phyloP scores from a whole-genome alignment of 1,284 basidiomycete species.

The Singerocomus rubriflavus region DNA sequence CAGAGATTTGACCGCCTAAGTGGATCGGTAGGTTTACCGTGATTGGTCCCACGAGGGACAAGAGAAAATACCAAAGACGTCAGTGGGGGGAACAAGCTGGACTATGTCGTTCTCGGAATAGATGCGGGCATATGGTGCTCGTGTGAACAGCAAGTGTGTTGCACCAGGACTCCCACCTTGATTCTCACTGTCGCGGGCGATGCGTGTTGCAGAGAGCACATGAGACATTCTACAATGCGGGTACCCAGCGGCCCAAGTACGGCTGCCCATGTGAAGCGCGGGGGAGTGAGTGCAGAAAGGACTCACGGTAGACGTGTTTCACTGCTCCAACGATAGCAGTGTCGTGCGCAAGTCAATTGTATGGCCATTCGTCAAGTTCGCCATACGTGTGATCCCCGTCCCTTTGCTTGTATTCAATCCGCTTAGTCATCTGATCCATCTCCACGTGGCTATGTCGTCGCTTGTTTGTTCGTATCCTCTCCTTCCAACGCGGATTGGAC shows the following conservation, averaged over 20 bases:
- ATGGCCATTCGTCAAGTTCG: too few relatives aligned
- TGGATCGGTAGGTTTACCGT: neutral
- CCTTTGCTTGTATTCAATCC: too few relatives aligned
- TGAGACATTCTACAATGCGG: neutral
- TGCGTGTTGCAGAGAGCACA: neutral
- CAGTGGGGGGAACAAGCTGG: neutral
- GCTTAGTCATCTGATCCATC: too few relatives aligned
- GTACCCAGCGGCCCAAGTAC: too few relatives aligned
- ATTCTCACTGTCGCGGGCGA: neutral
- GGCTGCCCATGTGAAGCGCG: neutral
- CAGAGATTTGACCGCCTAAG: neutral
- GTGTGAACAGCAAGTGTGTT: neutral
- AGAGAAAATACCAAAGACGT: neutral
- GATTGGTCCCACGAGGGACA: neutral
- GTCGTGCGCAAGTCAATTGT: too few relatives aligned
- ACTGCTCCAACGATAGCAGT: too few relatives aligned
- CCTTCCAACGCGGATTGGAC: too few relatives aligned
- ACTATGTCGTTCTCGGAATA: constrained; percentile 4
- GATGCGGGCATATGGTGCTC: constrained; percentile 2
- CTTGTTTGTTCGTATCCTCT: too few relatives aligned
- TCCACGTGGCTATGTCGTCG: too few relatives aligned
- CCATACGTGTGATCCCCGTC: too few relatives aligned
- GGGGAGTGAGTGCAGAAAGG: neutral
- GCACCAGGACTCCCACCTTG: too few relatives aligned
- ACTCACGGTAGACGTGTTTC: neutral